phyloP scores from a whole-genome alignment of 768 basidiomycete genomes.

The Lactarius trivialis region DNA sequence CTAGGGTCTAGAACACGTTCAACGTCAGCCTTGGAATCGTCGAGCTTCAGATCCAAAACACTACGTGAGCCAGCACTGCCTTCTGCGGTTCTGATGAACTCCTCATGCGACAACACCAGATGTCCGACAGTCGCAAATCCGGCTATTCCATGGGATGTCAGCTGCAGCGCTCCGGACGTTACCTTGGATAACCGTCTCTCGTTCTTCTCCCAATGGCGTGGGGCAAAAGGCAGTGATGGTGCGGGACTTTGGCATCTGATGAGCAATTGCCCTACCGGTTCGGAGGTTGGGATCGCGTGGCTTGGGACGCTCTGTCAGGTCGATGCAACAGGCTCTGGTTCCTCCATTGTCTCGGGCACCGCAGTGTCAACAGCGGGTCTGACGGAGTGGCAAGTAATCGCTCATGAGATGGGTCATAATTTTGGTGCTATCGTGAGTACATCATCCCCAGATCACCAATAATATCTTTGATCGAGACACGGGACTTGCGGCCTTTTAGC shows the following conservation, averaged over 20 bases:
- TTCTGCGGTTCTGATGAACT: slow-evolving; percentile 4
- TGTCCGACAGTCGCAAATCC: slow-evolving; percentile 56
- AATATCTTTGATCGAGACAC: slow-evolving; percentile 15
- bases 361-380: slow-evolving; percentile 72
- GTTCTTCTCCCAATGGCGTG: slow-evolving; percentile 78
- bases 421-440: slow-evolving; percentile 79
- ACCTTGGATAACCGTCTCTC: slow-evolving; percentile 68
- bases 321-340: slow-evolving; percentile 38
- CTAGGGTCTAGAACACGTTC: slow-evolving; percentile 50
- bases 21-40: slow-evolving; percentile 81
- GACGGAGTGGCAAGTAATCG: slow-evolving; percentile 77
- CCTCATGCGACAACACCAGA: slow-evolving; percentile 28
- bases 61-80: slow-evolving; percentile 34
- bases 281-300: slow-evolving; percentile 86
- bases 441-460: slow-evolving; percentile 9
- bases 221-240: slow-evolving; percentile 60
- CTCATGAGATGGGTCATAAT: slow-evolving; percentile 82
- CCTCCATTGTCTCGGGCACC: slow-evolving; percentile 64
- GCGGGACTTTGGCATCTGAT: slow-evolving; percentile 86
- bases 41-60: slow-evolving; percentile 65
- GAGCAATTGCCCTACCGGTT: slow-evolving; percentile 76
- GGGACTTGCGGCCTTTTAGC: slow-evolving; percentile 33
- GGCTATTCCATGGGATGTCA: slow-evolving; percentile 66
- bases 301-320: slow-evolving; percentile 70
- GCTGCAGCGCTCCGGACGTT: slow-evolving; percentile 43